These are phyloP conservation scores for Fusarium marasasianum DNA, from an alignment of 2,329 filamentous ascomycete species.

Conservation along the genomic window DNA sequence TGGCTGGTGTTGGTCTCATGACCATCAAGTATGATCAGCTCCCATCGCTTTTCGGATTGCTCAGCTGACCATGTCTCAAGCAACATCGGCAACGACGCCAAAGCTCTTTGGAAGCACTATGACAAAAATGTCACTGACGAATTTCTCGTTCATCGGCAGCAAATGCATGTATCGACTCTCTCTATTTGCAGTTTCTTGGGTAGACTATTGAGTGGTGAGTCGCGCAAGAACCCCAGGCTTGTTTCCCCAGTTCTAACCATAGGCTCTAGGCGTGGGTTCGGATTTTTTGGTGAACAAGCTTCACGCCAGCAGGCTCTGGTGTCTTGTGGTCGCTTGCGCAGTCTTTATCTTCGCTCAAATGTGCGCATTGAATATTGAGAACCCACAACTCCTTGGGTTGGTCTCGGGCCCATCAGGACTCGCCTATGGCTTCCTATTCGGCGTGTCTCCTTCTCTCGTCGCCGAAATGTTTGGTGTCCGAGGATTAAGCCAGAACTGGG, in stretches of 20 bases:
- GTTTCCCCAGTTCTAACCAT: constrained; percentile 23
- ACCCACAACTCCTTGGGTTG: constrained; percentile 79
- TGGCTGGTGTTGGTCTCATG: constrained; percentile 95
- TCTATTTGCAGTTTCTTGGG: constrained; percentile 88
- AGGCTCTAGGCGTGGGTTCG: constrained; percentile 77
- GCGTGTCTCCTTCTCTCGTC: constrained; percentile 88
- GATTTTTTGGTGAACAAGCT: constrained; percentile 88
- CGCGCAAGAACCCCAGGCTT: not conserved
- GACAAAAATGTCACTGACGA: constrained; percentile 76
- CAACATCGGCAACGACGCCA: constrained; percentile 92
- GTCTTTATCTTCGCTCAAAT: constrained; percentile 85
- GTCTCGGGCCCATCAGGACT: constrained; percentile 87
- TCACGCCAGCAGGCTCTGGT: constrained; percentile 88
- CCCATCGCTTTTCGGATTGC: not conserved
- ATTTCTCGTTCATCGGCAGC: constrained; percentile 83
- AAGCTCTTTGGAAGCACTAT: constrained; percentile 88
- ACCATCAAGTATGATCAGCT: constrained; percentile 85
- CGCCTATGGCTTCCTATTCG: constrained; percentile 92
- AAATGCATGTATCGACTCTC: constrained; percentile 94
- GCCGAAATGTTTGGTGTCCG: constrained; percentile 92
- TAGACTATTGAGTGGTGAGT: constrained; percentile 77
- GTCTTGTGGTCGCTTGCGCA: constrained; percentile 77
- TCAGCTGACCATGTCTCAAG: constrained; percentile 54
- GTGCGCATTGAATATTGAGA: constrained; percentile 76
- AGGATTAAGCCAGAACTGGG: constrained; percentile 95